A percentile compares a stretch with the other conserved stretches of the same genome.
Conservation (phyloP, 371 early-diverging fungal genomes). For the Coemansia sp. region DNA sequence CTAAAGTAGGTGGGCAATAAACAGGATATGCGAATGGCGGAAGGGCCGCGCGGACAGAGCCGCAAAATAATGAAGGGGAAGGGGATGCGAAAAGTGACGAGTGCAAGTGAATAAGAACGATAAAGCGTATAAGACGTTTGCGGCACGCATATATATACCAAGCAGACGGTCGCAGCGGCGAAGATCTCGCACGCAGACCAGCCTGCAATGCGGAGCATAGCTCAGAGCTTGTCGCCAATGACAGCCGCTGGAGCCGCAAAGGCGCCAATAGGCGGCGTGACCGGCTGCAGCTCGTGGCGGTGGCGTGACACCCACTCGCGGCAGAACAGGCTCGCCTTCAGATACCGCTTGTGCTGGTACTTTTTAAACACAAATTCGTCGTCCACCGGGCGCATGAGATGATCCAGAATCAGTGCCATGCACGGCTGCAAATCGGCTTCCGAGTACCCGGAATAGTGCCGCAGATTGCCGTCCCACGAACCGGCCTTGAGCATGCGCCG, state of each 20-base stretch:
- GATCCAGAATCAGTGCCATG: constrained; percentile 68
- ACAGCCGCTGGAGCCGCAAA: constrained; percentile 9
- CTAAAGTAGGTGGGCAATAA: too few species aligned
- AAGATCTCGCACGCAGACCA: too few species aligned
- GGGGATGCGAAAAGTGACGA: too few species aligned
- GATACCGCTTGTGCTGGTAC: constrained; percentile 70
- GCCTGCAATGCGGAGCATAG: not conserved
- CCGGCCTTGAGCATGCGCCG: constrained; percentile 79
- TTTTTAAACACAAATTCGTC: constrained; percentile 77
- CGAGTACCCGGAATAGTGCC: constrained; percentile 74
- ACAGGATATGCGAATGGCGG: too few species aligned
- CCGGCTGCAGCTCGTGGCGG: constrained; percentile 16
- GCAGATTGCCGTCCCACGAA: constrained; percentile 73
- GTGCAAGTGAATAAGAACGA: too few species aligned
- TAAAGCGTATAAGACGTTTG: too few species aligned
- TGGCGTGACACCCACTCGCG: constrained; percentile 40
- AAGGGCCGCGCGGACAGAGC: too few species aligned
- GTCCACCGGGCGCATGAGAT: constrained; percentile 55
- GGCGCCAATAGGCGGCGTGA: constrained; percentile 23
- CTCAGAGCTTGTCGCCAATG: not conserved
- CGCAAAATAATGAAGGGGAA: too few species aligned
- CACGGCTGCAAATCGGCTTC: constrained; percentile 64
- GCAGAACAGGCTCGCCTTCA: constrained; percentile 76
- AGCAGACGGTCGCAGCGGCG: too few species aligned
- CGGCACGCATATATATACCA: too few species aligned